Evolutionary conservation across 306 rosid genomes (phyloP).

Genomic region (Dryas drummondii): DNA sequence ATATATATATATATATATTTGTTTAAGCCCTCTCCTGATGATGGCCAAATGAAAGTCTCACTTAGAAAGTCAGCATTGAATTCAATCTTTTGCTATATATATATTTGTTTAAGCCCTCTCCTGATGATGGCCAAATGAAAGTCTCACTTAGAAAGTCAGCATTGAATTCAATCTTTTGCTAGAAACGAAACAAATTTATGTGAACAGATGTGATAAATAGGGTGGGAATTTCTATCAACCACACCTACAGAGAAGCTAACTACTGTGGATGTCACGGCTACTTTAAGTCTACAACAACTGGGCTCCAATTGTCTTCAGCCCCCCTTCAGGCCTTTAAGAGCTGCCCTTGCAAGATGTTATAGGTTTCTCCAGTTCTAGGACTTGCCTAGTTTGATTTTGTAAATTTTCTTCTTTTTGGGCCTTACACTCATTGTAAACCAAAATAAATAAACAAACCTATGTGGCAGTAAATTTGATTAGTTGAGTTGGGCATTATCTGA

Average conservation of each 20-base stretch:
- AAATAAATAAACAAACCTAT: not conserved
- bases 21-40: not conserved
- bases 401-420: not conserved
- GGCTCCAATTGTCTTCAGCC: not conserved
- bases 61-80: not conserved
- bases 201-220: not conserved
- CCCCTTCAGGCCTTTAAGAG: slow-evolving; percentile 3
- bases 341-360: not conserved
- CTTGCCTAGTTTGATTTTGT: not conserved
- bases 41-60: not conserved
- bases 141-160: not conserved
- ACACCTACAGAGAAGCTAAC: not conserved
- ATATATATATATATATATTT: too few species aligned
- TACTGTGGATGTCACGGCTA: not conserved
- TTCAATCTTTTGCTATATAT: not conserved
- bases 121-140: not conserved
- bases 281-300: not conserved
- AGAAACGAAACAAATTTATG: not conserved
- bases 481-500: not conserved
- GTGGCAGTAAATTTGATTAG: not conserved
- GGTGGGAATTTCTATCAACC: not conserved
- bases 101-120: not conserved
- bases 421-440: not conserved
- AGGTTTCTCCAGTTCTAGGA: not conserved
- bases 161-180: not conserved